Percentiles rank a stretch among this genome's conserved stretches.
Conservation (phyloP, 208 protist genomes). For the Leptomonas seymouri region DNA sequence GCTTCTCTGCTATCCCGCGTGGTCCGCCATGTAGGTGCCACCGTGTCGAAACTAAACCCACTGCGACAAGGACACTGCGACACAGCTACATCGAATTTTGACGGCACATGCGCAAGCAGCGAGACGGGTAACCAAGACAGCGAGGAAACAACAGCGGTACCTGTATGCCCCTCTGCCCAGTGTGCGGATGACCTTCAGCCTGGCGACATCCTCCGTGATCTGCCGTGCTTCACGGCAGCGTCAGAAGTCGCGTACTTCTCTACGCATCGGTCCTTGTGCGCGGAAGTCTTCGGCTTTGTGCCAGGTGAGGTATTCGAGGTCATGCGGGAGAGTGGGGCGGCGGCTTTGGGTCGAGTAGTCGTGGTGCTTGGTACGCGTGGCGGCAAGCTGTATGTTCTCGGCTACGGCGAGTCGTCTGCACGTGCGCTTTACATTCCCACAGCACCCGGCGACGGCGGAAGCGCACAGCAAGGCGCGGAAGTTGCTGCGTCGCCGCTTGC, state of each 20-base stretch:
- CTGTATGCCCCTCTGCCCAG: not conserved
- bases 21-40: conserved; percentile 6
- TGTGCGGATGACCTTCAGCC: conserved; percentile 20
- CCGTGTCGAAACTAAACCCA: conserved; percentile 5
- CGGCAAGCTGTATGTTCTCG: conserved; percentile 60
- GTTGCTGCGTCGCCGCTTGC: not conserved
- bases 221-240: conserved; percentile 61
- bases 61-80: conserved; percentile 18
- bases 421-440: conserved; percentile 36
- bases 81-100: not conserved
- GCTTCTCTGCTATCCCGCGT: conserved; percentile 16
- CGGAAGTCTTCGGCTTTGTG: conserved; percentile 59
- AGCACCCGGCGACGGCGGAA: too few species aligned
- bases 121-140: too few species aligned
- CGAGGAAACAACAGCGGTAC: not conserved
- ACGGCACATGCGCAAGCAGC: not conserved
- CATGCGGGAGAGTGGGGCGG: conserved; percentile 9
- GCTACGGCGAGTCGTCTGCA: conserved; percentile 37
- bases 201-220: conserved; percentile 68
- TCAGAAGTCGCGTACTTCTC: conserved; percentile 70
- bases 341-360: conserved; percentile 21
- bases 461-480: too few species aligned
- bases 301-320: conserved; percentile 63
- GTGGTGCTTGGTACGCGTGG: conserved; percentile 69
- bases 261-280: conserved; percentile 59